Evolutionary conservation across 768 basidiomycete genomes (phyloP), one percentile per base, ranked within the genome.

Genomic region (Phanerochaete carnosa): DNA sequence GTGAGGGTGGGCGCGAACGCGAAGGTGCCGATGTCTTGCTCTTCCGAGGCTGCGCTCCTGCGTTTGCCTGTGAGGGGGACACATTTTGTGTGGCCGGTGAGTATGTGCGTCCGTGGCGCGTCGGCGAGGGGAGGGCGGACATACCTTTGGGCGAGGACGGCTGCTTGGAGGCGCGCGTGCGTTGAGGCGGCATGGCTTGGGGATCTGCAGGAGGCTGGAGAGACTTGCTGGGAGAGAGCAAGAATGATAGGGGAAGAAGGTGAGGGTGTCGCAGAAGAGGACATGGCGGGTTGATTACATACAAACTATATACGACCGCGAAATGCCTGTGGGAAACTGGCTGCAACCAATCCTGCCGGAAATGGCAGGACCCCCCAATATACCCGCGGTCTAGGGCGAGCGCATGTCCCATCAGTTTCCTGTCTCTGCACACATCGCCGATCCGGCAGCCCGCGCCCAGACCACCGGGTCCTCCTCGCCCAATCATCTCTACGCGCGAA

Each of bases 1-100:
- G 86, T 86, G 58, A 86, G 66, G 58, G 80, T 83, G 60, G 84
- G 79, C 47, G 80, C 80, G 68, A 88, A 89, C 26, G 83, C 79
- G 68, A 87, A 77, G 60, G 73, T 72, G 58, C 72, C 39, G 11
- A 28, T 13, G 49, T 43, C 39, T 19, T 43, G 39, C 11, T 43
- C 39, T 19, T 43, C 39, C 19, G 39, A 8, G 39, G 39, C 39
- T 11, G 39, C 39, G 11, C 59, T 7, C n/a, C 37, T 55, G 55
- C 60, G 64, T 57, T 56, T 62, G 58, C 55, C 56, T 64, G 19
- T 51, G 39, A 26, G 26, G 15, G 19, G 45, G 56, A 30, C 51
- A 53, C 7, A 35, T 6, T 35, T 6, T 35, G 6, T 19, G 39
- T 43, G 39, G 16, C 19, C 30, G 28, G 51, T 49, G 33, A 51